Base-by-base conservation (phyloP, 1,284 basidiomycete genomes). In the Moesziomyces aphidis region DNA sequence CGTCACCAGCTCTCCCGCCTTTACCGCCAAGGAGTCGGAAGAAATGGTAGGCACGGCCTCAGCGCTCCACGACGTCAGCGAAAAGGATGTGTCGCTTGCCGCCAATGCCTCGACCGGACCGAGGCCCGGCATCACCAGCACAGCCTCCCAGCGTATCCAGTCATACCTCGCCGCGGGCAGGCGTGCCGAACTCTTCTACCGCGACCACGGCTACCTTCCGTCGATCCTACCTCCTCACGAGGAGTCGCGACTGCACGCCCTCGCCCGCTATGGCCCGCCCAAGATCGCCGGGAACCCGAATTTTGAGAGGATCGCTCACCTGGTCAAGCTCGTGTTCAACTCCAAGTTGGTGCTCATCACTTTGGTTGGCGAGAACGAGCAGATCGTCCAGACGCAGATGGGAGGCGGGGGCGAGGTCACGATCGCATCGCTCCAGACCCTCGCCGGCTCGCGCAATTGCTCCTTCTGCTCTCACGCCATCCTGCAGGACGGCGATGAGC, bases 251-350 rank as follows among this genome's bases (percentile, higher is more conserved):
- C 57, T 76, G 17, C 73, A 77, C 22, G 80, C 80, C 3, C 68
- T 82, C 22, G 52, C 69, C 13, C 72, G 80, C 11, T 82, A 81
- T 53, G 80, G 80, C 23, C 76, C 77, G 21, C 79, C 80, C 39
- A 78, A 73, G 54, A 60, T 79, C 23, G 90, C 90, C 19, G 88
- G 90, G 19, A 94, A 97, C 82, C 87, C 90, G 73, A 96, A 96
- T 83, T 97, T 97, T 83, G 94, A 97, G 85, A 89, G 95, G 22
- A 95, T 97, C 89, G 74, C 93, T 89, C 87, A 88, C 64, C 88
- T 97, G 51, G 92, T 92, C 56, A 96, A 95, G 86, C 87, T 97
- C 31, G 95, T 97, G 15, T 97, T 97, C 86, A 92, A 90, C 81
- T 93, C 93, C 1, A 93, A 93, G 81, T 90, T 92, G 24, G 94